Percentiles rank a stretch among this genome's conserved stretches.
These are phyloP conservation scores for Kalanchoe fedtschenkoi DNA, from an alignment of 164 flowering plant genomes.

Conservation along the genomic window DNA sequence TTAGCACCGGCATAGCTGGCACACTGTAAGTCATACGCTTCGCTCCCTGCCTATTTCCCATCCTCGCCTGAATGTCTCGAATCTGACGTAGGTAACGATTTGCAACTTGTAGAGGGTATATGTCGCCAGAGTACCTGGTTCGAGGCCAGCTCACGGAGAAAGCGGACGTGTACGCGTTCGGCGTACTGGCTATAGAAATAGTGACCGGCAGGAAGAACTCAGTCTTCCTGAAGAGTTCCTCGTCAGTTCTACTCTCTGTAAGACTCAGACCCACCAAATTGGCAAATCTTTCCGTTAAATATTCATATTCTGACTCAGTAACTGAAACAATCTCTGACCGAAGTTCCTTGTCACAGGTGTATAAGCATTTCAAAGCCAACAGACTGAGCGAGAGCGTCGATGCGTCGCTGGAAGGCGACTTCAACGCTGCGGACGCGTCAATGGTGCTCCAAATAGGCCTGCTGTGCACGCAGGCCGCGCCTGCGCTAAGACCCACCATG, in stretches of 20 bases:
- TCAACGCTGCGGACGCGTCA: conserved; percentile 31
- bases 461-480: conserved; percentile 63
- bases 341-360: conserved; percentile 28
- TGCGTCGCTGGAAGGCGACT: conserved; percentile 24
- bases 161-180: conserved; percentile 36
- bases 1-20: conserved; percentile 40
- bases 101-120: conserved; percentile 24
- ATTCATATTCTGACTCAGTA: no score
- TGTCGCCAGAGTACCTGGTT: conserved; percentile 40
- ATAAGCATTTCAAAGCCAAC: conserved; percentile 42
- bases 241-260: conserved; percentile 22
- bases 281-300: no score
- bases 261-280: no score
- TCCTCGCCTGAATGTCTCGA: no score
- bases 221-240: conserved; percentile 17
- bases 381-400: conserved; percentile 34
- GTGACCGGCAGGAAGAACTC: conserved; percentile 24
- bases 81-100: no score
- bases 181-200: conserved; percentile 31
- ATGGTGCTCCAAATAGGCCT: conserved; percentile 52
- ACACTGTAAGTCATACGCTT: conserved; percentile 42
- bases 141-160: conserved; percentile 33
- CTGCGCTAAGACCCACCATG: conserved; percentile 55
- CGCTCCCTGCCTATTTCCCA: no score
- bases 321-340: background rate